phyloP scores from a whole-genome alignment of 352 stramenopile species.

The Globisporangium uncinulatum region DNA sequence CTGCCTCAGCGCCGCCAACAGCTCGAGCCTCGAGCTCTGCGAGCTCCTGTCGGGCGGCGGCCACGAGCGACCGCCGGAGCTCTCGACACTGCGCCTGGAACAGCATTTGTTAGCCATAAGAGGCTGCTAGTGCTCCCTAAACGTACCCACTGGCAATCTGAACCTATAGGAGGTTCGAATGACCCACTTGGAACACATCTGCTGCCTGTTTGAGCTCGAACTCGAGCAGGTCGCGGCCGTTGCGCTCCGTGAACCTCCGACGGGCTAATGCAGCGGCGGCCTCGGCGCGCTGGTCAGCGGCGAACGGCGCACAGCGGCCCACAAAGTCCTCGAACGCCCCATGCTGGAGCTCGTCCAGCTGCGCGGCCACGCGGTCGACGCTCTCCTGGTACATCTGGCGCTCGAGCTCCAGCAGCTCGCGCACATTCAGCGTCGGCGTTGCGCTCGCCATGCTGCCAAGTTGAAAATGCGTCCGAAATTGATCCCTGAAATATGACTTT shows the following conservation, averaged over 20 bases:
- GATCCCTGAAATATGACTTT: too few species aligned
- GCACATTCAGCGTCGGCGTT: conserved; percentile 38
- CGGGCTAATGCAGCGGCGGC: conserved; percentile 44
- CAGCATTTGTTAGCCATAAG: not conserved
- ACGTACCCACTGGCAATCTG: not conserved
- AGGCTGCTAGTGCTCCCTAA: too few species aligned
- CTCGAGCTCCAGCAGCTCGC: conserved; percentile 75
- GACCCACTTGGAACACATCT: conserved; percentile 36
- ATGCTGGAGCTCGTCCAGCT: conserved; percentile 37
- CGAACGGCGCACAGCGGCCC: conserved; percentile 50
- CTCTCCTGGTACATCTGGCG: conserved; percentile 79
- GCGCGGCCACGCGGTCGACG: conserved; percentile 53
- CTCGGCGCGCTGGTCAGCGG: conserved; percentile 39
- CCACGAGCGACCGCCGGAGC: conserved; percentile 25
- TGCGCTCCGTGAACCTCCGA: conserved; percentile 42
- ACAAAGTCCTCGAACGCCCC: conserved; percentile 62
- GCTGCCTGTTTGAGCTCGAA: conserved; percentile 75
- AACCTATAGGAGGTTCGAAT: not conserved
- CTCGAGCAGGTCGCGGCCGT: conserved; percentile 53
- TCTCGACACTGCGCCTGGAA: conserved; percentile 15
- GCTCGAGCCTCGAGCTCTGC: conserved; percentile 14
- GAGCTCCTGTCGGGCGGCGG: conserved; percentile 11
- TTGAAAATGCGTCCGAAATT: too few species aligned
- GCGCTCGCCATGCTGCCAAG: not conserved
- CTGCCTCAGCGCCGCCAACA: not conserved